Evolutionary conservation across 306 rosid species (phyloP), one percentile per base, ranked within the genome.

Genomic region (Vigna trinervia): DNA sequence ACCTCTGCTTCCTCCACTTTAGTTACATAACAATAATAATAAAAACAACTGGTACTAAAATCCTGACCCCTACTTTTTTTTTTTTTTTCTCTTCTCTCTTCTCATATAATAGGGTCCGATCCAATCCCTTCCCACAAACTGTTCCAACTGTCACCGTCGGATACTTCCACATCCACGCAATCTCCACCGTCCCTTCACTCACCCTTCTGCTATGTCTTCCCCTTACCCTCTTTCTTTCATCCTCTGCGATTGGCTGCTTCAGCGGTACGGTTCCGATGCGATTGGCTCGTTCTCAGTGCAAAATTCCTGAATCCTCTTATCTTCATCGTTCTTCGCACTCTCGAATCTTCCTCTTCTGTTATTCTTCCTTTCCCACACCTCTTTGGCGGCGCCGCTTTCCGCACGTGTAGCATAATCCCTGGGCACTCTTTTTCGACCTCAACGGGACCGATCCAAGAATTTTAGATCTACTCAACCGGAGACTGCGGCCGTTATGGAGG

Each of bases 131-230:
- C 56, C 23, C 22, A 51, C 66, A 77, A 80, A 71, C 82, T 68
- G 79, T 64, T 28, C 59, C 87, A 80, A 57, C 78, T 72, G 54
- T 57, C 88, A 77, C 86, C 86, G 83, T 84, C 67, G 34, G 86
- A 85, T 85, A 20, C 22, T 12, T 46, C 22, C 12, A 14, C 22
- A 10, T 8, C 26, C 75, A 15, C 46, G 0, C 76, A 69, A 76
- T 86, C 86, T 83, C 78, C 26, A 58, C 86, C 91, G 73, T 85
- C 63, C 32, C 36, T 72, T 81, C 32, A 22, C 1, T 17, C 68
- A 7, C 15, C 36, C 41, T 4, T 71, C 58, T 41, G 36, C 61
- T 50, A 56, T 74, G 73, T 41, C 54, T 57, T 46, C 62, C 54
- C 38, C 34, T 22, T 47, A 65, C 59, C 41, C 74, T 30, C 6